phyloP scores from a whole-genome alignment of 2,329 filamentous ascomycete species.

The Diaporthe eres region DNA sequence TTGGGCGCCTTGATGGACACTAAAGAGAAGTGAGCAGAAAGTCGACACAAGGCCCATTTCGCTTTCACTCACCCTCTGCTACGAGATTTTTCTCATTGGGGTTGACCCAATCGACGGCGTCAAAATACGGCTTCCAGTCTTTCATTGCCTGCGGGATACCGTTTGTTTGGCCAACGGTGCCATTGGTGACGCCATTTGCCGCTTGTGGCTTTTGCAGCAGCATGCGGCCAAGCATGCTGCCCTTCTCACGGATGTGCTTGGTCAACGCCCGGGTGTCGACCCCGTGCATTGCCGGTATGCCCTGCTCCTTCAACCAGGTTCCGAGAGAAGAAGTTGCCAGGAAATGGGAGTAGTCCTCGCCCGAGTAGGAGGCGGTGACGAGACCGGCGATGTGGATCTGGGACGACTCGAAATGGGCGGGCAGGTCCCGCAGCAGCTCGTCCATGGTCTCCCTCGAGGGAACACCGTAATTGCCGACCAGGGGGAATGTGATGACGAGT shows the following conservation, averaged over 20 bases:
- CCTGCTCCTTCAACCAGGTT: constrained; percentile 96
- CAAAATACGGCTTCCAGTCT: constrained; percentile 73
- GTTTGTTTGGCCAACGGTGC: constrained; percentile 50
- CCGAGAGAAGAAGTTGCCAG: constrained; percentile 92
- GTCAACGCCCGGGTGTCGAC: constrained; percentile 95
- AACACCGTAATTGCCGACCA: constrained; percentile 98
- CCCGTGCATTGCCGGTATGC: constrained; percentile 92
- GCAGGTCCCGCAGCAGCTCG: constrained; percentile 85
- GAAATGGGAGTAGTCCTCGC: constrained; percentile 96
- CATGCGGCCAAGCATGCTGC: constrained; percentile 96
- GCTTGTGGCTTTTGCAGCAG: constrained; percentile 75
- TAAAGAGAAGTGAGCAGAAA: constrained; percentile 63
- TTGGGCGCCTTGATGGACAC: constrained; percentile 92
- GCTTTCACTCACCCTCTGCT: constrained; percentile 82
- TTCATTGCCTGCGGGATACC: constrained; percentile 55
- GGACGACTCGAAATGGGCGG: constrained; percentile 92
- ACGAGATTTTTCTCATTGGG: constrained; percentile 95
- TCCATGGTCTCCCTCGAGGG: constrained; percentile 89
- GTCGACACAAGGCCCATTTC: constrained; percentile 40
- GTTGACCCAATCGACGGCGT: constrained; percentile 88
- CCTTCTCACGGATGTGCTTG: constrained; percentile 92
- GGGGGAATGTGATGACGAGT: constrained; percentile 93
- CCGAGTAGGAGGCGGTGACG: constrained; percentile 90
- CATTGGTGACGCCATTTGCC: constrained; percentile 58
- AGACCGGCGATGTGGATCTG: constrained; percentile 96